Conservation (phyloP, 73 alveolate species). For the Symbiodinium natans region DNA sequence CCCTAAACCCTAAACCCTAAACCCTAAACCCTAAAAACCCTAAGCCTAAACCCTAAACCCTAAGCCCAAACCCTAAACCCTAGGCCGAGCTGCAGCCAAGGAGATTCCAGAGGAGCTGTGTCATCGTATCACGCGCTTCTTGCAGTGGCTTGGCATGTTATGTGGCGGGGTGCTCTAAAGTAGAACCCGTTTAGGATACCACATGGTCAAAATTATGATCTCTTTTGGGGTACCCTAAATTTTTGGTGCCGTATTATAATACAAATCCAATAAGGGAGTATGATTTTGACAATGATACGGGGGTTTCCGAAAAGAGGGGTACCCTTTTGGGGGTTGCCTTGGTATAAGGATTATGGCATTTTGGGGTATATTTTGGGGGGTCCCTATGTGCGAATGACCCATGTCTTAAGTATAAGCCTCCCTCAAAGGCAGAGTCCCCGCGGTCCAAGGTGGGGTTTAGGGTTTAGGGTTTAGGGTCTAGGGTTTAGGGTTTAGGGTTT, state of each 20-base stretch:
- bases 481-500: neutral
- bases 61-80: neutral
- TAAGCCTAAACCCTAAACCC: neutral
- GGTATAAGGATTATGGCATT: neutral
- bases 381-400: neutral
- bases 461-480: neutral
- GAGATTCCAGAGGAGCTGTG: slow-evolving; percentile 25
- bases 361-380: too few species aligned
- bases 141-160: neutral
- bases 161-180: neutral
- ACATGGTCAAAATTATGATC: too few species aligned
- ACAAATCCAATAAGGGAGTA: too few species aligned
- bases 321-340: too few species aligned
- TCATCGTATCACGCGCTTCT: slow-evolving; percentile 51
- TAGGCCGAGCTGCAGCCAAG: neutral
- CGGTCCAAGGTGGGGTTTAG: neutral
- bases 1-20: too few species aligned
- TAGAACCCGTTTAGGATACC: too few species aligned
- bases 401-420: too few species aligned
- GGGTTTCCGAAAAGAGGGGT: too few species aligned
- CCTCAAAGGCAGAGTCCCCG: too few species aligned
- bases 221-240: too few species aligned
- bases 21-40: neutral
- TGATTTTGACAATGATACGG: too few species aligned
- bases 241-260: too few species aligned